Base-by-base conservation (phyloP, 225 moss, liverwort and hornwort species). In the Polytrichum commune region DNA sequence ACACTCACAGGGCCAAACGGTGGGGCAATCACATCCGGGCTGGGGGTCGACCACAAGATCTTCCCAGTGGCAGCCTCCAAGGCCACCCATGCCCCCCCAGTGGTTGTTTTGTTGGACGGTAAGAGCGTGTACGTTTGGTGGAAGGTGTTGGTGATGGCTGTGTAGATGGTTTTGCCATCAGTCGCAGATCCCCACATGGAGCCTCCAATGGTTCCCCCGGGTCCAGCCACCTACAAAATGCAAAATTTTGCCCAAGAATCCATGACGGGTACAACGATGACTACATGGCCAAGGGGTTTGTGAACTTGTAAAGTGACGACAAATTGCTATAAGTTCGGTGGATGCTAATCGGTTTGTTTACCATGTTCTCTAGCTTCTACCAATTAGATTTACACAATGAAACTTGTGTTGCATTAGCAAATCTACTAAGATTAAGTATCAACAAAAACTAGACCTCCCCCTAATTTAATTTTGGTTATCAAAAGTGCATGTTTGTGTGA, bases 101-200 rank as follows among this genome's bases (percentile, higher is more conserved):
- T 67, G 8, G 67, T 67, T 3, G 58, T 60, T 5, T 29, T 20
- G 9, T 19, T 56, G 28, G 74, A 74, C 5, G 74, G 74, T 16
- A 74, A 13, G 19, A 74, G 66, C 13, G 66, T 74, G 23, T 7
- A 74, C 1, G 5, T 19, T 1, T 55, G 5, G 0, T 56, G 3
- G 4, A 19, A 16, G 57, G 25, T 65, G 57, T 74, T 74, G 27
- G 58, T 33, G 55, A 74, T 66, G 27, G 63, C 30, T 5, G 55
- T 56, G 29, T 38, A 74, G 19, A 66, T 30, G 5, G 28, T 30
- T 9, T 20, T 22, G 9, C 74, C 67, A 20, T 74, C 67, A 13
- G 54, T 58, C 6, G 66, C 66, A 16, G 74, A 66, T 1, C 74
- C 74, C 74, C 74, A 74, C 54, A 74, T 67, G n/a, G 74, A 35